Evolutionary conservation across 495 filamentous ascomycete species (phyloP).

Genomic region (Tuber aestivum): DNA sequence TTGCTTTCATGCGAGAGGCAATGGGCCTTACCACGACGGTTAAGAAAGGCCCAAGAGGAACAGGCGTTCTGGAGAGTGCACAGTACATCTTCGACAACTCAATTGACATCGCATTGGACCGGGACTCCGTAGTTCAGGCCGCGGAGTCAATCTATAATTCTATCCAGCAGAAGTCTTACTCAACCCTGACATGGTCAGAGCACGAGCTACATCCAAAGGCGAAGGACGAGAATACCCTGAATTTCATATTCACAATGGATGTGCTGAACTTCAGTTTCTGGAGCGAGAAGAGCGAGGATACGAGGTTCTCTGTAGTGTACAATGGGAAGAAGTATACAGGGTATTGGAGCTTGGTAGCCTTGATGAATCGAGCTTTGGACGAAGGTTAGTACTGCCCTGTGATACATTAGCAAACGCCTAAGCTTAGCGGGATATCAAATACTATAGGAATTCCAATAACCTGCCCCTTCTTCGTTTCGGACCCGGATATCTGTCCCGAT

Average conservation of each 20-base stretch:
- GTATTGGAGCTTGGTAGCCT: conserved; percentile 90
- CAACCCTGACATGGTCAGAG: conserved; percentile 72
- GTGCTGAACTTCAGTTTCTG: conserved; percentile 95
- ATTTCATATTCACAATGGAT: conserved; percentile 96
- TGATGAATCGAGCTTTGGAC: conserved; percentile 77
- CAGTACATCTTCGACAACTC: conserved; percentile 86
- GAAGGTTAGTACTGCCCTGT: conserved; percentile 55
- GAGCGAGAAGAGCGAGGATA: conserved; percentile 60
- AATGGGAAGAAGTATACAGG: conserved; percentile 77
- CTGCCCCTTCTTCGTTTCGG: conserved; percentile 76
- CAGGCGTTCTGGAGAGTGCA: conserved; percentile 73
- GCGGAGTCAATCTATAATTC: conserved; percentile 67
- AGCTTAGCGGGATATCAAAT: neutral
- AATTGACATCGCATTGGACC: conserved; percentile 83
- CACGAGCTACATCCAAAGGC: conserved; percentile 86
- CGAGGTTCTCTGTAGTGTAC: conserved; percentile 75
- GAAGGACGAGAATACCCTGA: conserved; percentile 68
- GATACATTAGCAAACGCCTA: neutral
- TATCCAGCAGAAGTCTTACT: conserved; percentile 81
- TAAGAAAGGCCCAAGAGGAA: conserved; percentile 57
- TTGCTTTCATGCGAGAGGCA: conserved; percentile 78
- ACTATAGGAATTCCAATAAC: conserved; percentile 77
- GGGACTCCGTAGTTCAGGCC: conserved; percentile 69
- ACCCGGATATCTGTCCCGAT: conserved; percentile 69
- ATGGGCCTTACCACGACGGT: conserved; percentile 53